These are phyloP conservation scores for Podospora comata DNA, from an alignment of 495 filamentous ascomycete genomes.

Conservation along the genomic window DNA sequence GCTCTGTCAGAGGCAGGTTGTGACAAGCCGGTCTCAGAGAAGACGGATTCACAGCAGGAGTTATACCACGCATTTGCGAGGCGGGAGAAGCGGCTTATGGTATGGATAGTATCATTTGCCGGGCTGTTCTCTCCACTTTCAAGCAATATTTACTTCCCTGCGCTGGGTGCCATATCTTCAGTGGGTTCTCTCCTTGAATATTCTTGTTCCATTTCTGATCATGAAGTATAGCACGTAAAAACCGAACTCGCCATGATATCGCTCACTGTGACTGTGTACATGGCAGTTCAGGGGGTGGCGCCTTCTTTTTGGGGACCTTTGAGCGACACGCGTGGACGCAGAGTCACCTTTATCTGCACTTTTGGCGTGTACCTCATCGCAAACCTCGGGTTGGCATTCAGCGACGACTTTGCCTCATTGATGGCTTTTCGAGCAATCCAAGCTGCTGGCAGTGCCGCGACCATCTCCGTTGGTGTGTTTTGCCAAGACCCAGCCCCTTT, in stretches of 20 bases:
- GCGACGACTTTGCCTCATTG: conserved; percentile 46
- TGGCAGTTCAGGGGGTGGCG: conserved; percentile 32
- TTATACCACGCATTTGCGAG: conserved; percentile 34
- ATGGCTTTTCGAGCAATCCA: conserved; percentile 53
- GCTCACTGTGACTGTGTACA: conserved; percentile 32
- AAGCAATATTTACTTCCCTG: conserved; percentile 39
- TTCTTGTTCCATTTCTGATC: background rate
- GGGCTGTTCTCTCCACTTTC: conserved; percentile 42
- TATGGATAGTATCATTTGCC: conserved; percentile 38
- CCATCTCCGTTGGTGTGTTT: conserved; percentile 37
- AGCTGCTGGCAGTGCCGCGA: conserved; percentile 49
- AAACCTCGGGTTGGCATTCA: conserved; percentile 50
- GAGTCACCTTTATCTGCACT: conserved; percentile 47
- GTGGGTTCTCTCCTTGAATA: conserved; percentile 6
- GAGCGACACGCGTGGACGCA: conserved; percentile 27
- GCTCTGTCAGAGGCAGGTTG: background rate
- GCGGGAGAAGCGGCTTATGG: conserved; percentile 35
- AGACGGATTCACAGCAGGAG: background rate
- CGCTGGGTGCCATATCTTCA: conserved; percentile 26
- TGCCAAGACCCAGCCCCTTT: background rate
- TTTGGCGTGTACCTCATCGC: conserved; percentile 52
- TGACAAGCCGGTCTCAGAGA: background rate
- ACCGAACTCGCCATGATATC: conserved; percentile 21
- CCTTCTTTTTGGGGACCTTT: conserved; percentile 30
- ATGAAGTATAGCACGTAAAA: conserved; percentile 12